Evolutionary conservation across 257 asterid species (phyloP), one percentile per base, ranked within the genome.

Genomic region (Nicotiana tomentosiformis): DNA sequence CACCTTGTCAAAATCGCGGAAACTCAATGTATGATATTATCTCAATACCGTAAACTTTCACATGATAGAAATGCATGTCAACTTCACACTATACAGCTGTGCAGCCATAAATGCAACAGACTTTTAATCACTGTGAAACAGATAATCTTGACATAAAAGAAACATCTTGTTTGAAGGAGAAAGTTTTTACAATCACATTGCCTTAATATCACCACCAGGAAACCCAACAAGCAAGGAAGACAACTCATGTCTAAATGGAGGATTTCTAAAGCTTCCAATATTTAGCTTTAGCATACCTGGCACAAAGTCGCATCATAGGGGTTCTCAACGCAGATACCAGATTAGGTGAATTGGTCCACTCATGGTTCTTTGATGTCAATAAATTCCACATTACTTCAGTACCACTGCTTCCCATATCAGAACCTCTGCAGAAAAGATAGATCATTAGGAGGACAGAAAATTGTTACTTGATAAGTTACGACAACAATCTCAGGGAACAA

Each of bases 261-360:
- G 81, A 18, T 9, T 55, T 69, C 68, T 76, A 77, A 69, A 76
- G 77, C 66, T 74, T 68, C 39, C 15, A 15, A 30, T 65, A 51
- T 81, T 46, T 76, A 78, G 16, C 84, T 81, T 67, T 57, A 81
- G 79, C 81, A 77, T 85, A 95, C 99, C 98, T 90, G 67, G 93
- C 96, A 77, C 99, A 93, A 23, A 96, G 98, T 87, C 97, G 96
- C 94, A 92, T 87, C 80, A 95, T 82, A 72, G 95, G 95, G 80
- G 90, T 76, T 88, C 79, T 87, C 83, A 95, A 81, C 2, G 26
- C 97, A 56, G 83, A 82, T 77, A 83, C 66, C 85, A 95, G 67
- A 83, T 83, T 69, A 43, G 84, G 88, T 51, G 97, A 93, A 55
- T 89, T 88, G 76, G 91, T 78, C 99, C 98, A 95, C 82, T 95